phyloP scores from a whole-genome alignment of 2,329 filamentous ascomycete species.

The Fusarium sulawesiense region DNA sequence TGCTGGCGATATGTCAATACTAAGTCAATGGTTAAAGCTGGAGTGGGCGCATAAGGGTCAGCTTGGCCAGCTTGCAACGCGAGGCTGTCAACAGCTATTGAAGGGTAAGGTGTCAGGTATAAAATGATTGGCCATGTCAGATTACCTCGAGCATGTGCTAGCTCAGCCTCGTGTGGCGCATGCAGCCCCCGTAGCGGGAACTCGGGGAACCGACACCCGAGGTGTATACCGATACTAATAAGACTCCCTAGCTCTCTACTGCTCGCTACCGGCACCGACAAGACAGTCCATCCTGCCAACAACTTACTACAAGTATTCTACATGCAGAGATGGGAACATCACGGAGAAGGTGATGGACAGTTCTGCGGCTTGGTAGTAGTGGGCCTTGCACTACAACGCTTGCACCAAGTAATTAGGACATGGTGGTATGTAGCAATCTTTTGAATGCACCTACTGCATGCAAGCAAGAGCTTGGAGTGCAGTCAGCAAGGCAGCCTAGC shows the following conservation, averaged over 20 bases:
- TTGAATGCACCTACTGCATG: slow-evolving; percentile 1
- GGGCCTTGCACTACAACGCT: background rate
- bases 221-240: background rate
- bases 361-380: slow-evolving; percentile 19
- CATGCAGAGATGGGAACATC: slow-evolving; percentile 9
- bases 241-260: background rate
- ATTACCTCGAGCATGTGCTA: background rate
- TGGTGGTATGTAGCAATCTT: background rate
- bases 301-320: slow-evolving; percentile 1
- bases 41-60: slow-evolving; percentile 32
- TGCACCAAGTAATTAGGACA: background rate
- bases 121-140: slow-evolving; percentile 32
- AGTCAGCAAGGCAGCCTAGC: background rate
- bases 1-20: slow-evolving; percentile 7
- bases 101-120: slow-evolving; percentile 7
- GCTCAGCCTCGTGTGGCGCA: slow-evolving; percentile 33
- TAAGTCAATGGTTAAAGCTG: slow-evolving; percentile 31
- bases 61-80: slow-evolving; percentile 47
- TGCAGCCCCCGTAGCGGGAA: background rate
- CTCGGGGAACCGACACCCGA: slow-evolving; percentile 20
- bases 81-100: slow-evolving; percentile 38
- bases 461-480: slow-evolving; percentile 34
- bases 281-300: background rate
- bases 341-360: slow-evolving; percentile 10
- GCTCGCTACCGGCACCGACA: background rate